Evolutionary conservation across 148 eudicot species (phyloP).

Genomic region (Cornus florida): DNA sequence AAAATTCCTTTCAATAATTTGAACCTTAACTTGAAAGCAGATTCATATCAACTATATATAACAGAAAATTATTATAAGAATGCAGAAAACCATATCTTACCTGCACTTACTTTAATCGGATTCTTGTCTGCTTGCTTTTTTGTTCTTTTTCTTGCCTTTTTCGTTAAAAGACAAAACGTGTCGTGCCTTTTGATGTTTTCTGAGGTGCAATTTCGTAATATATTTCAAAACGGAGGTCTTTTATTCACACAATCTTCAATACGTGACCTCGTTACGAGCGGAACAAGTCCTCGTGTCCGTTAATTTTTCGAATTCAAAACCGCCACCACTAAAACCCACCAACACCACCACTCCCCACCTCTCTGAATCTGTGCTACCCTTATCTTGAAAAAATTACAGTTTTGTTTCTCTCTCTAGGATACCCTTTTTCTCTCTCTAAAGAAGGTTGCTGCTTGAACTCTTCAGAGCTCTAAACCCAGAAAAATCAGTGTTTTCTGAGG

Average conservation of each 20-base stretch:
- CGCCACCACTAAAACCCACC: neutral
- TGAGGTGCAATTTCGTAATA: neutral
- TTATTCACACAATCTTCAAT: neutral
- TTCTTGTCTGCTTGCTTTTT: constrained; percentile 1
- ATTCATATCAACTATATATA: too few species aligned
- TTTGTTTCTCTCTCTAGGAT: neutral
- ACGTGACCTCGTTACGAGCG: neutral
- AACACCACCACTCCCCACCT: neutral
- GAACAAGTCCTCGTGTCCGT: constrained; percentile 14
- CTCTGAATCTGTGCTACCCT: neutral
- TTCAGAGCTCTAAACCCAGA: neutral
- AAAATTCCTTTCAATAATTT: too few species aligned
- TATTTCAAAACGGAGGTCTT: neutral
- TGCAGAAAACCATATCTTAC: too few species aligned
- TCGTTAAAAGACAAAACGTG: constrained; percentile 7
- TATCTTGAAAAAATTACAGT: neutral
- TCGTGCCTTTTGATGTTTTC: constrained; percentile 17
- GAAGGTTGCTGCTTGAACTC: neutral
- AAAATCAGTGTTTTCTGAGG: neutral
- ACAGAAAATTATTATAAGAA: too few species aligned
- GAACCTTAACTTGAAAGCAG: too few species aligned
- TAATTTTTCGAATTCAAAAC: constrained; percentile 24
- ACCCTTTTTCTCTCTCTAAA: neutral
- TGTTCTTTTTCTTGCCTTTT: constrained; percentile 1
- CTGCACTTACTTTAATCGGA: too few species aligned